A percentile compares a stretch with the other conserved stretches of the same genome.
Conservation (phyloP, 1,284 basidiomycete genomes). For the Schizophyllum commune region DNA sequence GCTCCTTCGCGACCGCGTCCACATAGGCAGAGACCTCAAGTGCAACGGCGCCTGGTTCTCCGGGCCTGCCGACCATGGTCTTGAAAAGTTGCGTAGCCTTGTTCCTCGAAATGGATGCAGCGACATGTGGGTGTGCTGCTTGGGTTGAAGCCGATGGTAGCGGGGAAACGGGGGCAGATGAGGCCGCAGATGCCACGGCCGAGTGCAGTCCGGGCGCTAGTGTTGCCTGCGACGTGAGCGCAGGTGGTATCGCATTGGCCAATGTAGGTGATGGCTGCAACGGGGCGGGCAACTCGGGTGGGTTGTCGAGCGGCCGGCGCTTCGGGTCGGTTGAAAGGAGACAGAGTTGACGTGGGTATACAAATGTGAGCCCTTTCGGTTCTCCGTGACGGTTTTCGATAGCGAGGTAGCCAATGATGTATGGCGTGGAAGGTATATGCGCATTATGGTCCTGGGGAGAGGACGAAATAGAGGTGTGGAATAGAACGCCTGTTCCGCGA, state of each 20-base stretch:
- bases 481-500: slow-evolving; percentile 7
- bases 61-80: slow-evolving; percentile 8
- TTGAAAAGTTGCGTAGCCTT: slow-evolving; percentile 5
- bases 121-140: slow-evolving; percentile 1
- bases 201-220: slow-evolving; percentile 10
- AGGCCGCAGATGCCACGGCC: slow-evolving; percentile 8
- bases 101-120: slow-evolving; percentile 10
- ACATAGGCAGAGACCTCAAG: slow-evolving; percentile 58
- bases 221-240: neutral
- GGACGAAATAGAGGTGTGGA: slow-evolving; percentile 14
- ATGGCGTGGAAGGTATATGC: slow-evolving; percentile 16
- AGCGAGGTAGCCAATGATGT: slow-evolving; percentile 62
- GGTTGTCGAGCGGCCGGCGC: slow-evolving; percentile 39
- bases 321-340: slow-evolving; percentile 33
- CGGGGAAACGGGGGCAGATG: slow-evolving; percentile 5
- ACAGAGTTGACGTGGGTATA: slow-evolving; percentile 61
- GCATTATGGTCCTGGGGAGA: neutral
- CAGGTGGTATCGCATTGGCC: slow-evolving; percentile 4
- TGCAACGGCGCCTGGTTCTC: slow-evolving; percentile 39
- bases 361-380: slow-evolving; percentile 64
- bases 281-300: slow-evolving; percentile 58
- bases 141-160: slow-evolving; percentile 2
- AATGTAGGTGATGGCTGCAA: slow-evolving; percentile 53
- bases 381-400: slow-evolving; percentile 72
- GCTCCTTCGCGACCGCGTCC: slow-evolving; percentile 60